Base-by-base conservation (phyloP, 805 yeast species). In the Candida coquimbonensis region DNA sequence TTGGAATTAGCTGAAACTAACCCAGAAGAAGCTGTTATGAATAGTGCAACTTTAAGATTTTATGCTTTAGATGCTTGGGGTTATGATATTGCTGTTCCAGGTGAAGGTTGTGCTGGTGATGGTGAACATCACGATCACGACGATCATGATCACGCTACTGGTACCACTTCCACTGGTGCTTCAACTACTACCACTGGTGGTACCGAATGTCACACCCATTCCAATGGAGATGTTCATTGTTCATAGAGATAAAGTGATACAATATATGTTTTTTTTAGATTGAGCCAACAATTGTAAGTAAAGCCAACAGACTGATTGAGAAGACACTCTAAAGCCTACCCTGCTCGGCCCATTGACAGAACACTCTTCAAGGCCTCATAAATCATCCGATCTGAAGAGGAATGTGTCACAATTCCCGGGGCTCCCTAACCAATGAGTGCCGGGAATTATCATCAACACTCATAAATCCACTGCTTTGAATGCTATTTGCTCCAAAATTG, bases 11-110 rank as follows among this genome's bases (percentile, higher is more conserved):
- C 73, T 4, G 50, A 57, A 36, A 47, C 51, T 19, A 59, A 60
- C 43, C 49, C 67, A 3, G 54, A 66, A 14, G 62, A 55, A 39
- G 69, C 73, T 4, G 66, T 65, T 29, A 59, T 62, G 51, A 69
- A 67, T 47, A 54, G 64, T 26, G 70, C 65, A 32, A 53, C 53
- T 41, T 51, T 60, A 39, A 52, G 66, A 45, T 62, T 54, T 45
- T 65, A 61, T 41, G 53, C 65, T 3, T 58, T 65, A 13, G 68
- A 65, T 16, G 60, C 56, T 26, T 65, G 64, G 46, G 56, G 65
- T 9, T 51, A 51, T 41, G 57, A 53, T 36, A 34, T 53, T 38
- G 50, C 62, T 21, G 50, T 60, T n/a, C 56, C 57, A 13, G 53
- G 59, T 32, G 63, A 55, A 36, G 67, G 67, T 5, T 63, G 67